Evolutionary conservation across 305 asterid genomes (phyloP).

Genomic region (Caryopteris hybrid): DNA sequence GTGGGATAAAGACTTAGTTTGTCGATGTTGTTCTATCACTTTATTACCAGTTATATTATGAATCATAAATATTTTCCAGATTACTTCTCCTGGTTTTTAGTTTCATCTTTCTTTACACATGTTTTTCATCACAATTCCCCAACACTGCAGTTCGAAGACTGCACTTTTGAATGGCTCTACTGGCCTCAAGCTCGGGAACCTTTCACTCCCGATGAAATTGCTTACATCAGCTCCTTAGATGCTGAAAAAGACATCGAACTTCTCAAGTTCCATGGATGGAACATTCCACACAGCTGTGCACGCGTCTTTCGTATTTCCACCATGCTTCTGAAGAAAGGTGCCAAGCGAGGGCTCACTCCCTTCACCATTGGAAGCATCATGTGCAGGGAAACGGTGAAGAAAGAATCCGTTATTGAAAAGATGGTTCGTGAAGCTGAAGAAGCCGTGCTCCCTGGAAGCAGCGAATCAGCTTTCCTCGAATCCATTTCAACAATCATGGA

Average conservation of each 20-base stretch:
- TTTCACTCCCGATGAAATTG: slow-evolving; percentile 43
- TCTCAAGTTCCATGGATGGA: slow-evolving; percentile 65
- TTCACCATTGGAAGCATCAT: slow-evolving; percentile 64
- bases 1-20: background rate
- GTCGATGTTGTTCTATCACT: background rate
- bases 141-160: slow-evolving; percentile 65
- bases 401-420: slow-evolving; percentile 57
- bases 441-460: slow-evolving; percentile 51
- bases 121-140: background rate
- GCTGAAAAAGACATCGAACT: slow-evolving; percentile 71
- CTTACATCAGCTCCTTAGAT: slow-evolving; percentile 62
- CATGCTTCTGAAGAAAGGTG: slow-evolving; percentile 83
- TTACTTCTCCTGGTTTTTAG: background rate
- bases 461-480: slow-evolving; percentile 58
- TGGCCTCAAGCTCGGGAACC: slow-evolving; percentile 86
- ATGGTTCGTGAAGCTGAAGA: slow-evolving; percentile 61
- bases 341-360: slow-evolving; percentile 61
- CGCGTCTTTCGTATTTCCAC: slow-evolving; percentile 62
- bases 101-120: background rate
- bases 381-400: slow-evolving; percentile 69
- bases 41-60: background rate
- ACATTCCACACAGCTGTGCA: slow-evolving; percentile 47
- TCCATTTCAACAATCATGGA: slow-evolving; percentile 55
- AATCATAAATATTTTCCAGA: background rate
- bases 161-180: slow-evolving; percentile 86